Conservation (phyloP, 2,329 filamentous ascomycete genomes). For the Ploettnerulaceae sp. region DNA sequence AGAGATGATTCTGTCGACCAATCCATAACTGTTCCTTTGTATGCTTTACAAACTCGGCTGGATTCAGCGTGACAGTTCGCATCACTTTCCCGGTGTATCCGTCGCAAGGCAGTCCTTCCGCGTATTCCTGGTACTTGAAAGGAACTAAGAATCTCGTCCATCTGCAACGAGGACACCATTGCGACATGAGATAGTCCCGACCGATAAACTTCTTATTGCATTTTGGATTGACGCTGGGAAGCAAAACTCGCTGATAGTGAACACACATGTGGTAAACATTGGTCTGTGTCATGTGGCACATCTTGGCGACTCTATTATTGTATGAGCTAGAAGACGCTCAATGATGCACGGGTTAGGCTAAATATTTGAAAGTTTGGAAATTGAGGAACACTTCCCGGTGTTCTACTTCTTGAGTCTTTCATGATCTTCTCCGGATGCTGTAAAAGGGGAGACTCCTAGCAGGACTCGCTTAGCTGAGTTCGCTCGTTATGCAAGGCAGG, state of each 20-base stretch:
- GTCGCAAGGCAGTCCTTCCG: background rate
- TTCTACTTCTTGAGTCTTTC: too few species aligned
- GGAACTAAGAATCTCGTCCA: background rate
- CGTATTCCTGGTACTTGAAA: conserved; percentile 1
- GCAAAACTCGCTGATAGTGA: background rate
- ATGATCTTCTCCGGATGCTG: too few species aligned
- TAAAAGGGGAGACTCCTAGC: too few species aligned
- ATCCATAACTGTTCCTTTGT: conserved; percentile 1
- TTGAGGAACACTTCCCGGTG: too few species aligned
- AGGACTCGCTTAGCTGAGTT: too few species aligned
- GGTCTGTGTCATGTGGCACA: conserved; percentile 4
- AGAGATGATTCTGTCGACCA: background rate
- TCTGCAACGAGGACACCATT: conserved; percentile 12
- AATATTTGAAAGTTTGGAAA: too few species aligned
- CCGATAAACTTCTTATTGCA: background rate
- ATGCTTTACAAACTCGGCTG: background rate
- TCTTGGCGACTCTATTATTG: too few species aligned
- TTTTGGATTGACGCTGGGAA: conserved; percentile 1
- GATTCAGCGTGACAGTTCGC: background rate
- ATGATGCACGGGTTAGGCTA: too few species aligned
- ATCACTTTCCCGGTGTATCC: conserved; percentile 1
- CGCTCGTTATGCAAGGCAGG: too few species aligned
- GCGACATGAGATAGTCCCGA: background rate
- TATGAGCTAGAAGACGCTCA: too few species aligned
- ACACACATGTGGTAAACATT: conserved; percentile 10